Evolutionary conservation across 352 stramenopile genomes (phyloP), one percentile per base, ranked within the genome.

Genomic region (Peronospora destructor): DNA sequence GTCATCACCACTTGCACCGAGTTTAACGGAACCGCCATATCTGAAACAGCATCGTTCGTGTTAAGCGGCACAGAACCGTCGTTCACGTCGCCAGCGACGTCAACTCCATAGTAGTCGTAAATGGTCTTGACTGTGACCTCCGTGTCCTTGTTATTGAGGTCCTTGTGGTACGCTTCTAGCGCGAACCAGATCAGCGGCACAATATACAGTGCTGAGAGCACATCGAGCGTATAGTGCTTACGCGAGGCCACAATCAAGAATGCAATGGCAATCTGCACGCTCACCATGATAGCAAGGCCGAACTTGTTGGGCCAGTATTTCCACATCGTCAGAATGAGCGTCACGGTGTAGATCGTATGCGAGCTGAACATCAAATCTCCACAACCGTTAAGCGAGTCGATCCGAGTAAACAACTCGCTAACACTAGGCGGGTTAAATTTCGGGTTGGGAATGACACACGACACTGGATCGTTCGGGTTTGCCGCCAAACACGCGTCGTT

Each of bases 361-460:
- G 82, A 94, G 57, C 83, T 95, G 56, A 94, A 96, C 84, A 96
- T 95, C 48, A 96, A 68, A 56, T 96, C 87, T 29, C 87, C 87
- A 42, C 87, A 96, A 44, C 83, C 81, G 17, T 87, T 87, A 36
- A 93, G 64, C n/a, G 77, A 73, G 41, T 91, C 78, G 36, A 93
- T 63, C 34, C 83, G 68, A 32, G 68, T 78, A 47, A 93, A 89
- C 41, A 82, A 67, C 53, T 90, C 53, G 33, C 44, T 29, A 0
- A 53, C 54, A 0, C 29, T 48, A 10, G 83, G 83, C 25, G 83
- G 76, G 34, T 84, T 69, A 38, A 91, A 93, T 7, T 90, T 70
- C 32, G 72, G 73, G 64, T 93, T 93, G 7, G 61, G 54, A 0
- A 81, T 57, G 9, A 89, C 64, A 32, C 83, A 93, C 7, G 47